These are phyloP conservation scores for Sugiyamaella marilandica DNA, from an alignment of 805 yeast species.

Conservation along the genomic window DNA sequence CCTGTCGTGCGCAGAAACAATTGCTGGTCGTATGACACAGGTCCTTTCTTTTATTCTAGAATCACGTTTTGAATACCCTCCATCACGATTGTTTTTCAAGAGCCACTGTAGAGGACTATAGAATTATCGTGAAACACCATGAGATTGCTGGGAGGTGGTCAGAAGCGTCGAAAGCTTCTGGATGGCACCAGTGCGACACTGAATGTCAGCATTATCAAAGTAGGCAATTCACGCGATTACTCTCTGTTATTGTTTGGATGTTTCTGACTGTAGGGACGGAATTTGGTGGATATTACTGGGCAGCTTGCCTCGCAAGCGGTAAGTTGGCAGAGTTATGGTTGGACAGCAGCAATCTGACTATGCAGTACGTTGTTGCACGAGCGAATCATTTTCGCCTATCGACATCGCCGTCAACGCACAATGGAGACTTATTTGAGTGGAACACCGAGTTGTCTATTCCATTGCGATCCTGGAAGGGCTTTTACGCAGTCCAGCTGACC, in stretches of 20 bases:
- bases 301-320: neutral
- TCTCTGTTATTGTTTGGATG: neutral
- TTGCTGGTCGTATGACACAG: no score
- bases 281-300: neutral
- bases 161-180: neutral
- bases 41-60: no score
- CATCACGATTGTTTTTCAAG: no score
- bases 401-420: constrained; percentile 55
- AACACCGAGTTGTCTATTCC: constrained; percentile 60
- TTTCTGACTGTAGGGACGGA: neutral
- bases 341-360: no score
- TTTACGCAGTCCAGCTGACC: constrained; percentile 15
- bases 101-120: no score
- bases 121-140: neutral
- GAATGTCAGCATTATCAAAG: neutral
- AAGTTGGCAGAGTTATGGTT: neutral
- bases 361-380: constrained; percentile 23
- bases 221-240: neutral
- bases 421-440: constrained; percentile 72
- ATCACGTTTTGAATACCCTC: no score
- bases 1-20: no score
- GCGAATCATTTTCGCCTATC: constrained; percentile 28
- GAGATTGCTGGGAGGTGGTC: neutral
- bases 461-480: constrained; percentile 17
- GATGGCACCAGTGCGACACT: neutral